Base-by-base conservation (phyloP, 768 basidiomycete species). In the Russula griseocarnosa region DNA sequence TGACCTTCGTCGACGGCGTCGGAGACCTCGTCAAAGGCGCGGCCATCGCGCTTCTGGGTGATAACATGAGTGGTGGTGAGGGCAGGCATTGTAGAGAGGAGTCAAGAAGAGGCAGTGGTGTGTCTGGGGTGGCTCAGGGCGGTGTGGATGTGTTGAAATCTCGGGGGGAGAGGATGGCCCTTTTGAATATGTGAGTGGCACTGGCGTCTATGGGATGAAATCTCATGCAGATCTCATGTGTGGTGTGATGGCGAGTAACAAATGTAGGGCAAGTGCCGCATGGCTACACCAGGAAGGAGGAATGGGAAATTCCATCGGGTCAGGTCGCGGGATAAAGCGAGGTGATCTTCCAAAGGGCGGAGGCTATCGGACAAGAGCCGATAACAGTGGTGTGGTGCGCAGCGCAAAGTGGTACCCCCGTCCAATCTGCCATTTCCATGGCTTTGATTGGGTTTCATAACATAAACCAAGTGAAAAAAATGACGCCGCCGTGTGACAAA, bases 1-100 rank as follows among this genome's bases (percentile, higher is more conserved):
- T 13, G 38, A 82, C 81, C 81, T 66, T 78, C 70, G 67, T 82
- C 81, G 26, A 82, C 69, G 44, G 81, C 81, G 64, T 82, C 81
- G 42, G 79, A 82, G 58, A 78, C 69, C 40, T 67, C 58, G 56
- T 83, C 82, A 57, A 83, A 74, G 32, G 68, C 73, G 44, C 58
- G 65, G 5, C 70, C 79, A 16, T 74, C 68, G 55, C 65, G 70
- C 53, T 53, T 55, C 36, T 58, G 55, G 38, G 24, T 38, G 47
- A 7, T 10, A 9, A 13, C 14, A 40, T 58, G 62, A 18, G 58
- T 34, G 22, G 44, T 46, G 22, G 64, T 65, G 42, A 56, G 64
- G 42, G 64, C 64, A 18, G 64, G 64, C 64, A 65, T 65, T 13
- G 63, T 36, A 46, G 40, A 10, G 38, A 44, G n/a, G 47, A 32